These are phyloP conservation scores for Alternaria ethzedia DNA, from an alignment of 2,329 filamentous ascomycete genomes.

Conservation along the genomic window DNA sequence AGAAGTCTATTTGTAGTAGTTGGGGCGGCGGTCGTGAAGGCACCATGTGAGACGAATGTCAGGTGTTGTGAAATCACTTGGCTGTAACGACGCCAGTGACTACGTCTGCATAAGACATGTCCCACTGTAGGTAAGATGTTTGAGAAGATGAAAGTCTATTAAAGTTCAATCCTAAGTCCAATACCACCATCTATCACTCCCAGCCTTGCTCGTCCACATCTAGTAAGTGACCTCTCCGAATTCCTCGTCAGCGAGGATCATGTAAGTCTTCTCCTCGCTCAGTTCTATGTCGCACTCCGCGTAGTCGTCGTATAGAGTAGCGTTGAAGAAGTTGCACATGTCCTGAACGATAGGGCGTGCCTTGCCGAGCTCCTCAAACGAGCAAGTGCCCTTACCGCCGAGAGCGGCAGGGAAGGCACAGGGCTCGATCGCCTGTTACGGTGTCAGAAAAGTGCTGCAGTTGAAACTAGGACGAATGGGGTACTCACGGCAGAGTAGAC, in stretches of 20 bases:
- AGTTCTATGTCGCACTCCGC: slow-evolving; percentile 14
- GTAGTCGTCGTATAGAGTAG: slow-evolving; percentile 29
- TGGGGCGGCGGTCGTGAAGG: too few relatives aligned
- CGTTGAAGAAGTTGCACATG: slow-evolving; percentile 36
- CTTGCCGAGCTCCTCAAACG: slow-evolving; percentile 11
- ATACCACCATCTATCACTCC: neutral
- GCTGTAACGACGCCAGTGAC: neutral
- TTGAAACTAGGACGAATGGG: neutral
- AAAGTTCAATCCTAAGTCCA: neutral
- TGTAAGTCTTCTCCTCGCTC: slow-evolving; percentile 26
- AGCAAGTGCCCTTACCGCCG: slow-evolving; percentile 20
- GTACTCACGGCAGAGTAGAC: slow-evolving; percentile 26
- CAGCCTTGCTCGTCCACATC: neutral
- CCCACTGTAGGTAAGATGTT: neutral
- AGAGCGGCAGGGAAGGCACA: slow-evolving; percentile 20
- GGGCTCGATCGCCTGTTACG: slow-evolving; percentile 22
- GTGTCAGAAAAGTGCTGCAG: neutral
- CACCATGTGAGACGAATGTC: neutral
- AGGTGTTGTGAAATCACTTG: neutral
- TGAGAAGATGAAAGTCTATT: neutral
- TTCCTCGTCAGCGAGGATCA: slow-evolving; percentile 17
- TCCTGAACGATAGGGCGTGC: slow-evolving; percentile 28
- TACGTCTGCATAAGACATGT: neutral
- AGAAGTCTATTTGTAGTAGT: neutral
- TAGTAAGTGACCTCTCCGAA: slow-evolving; percentile 3